Evolutionary conservation across 2,329 filamentous ascomycete species (phyloP), one percentile per base, ranked within the genome.

Genomic region (Exophiala viscosa): DNA sequence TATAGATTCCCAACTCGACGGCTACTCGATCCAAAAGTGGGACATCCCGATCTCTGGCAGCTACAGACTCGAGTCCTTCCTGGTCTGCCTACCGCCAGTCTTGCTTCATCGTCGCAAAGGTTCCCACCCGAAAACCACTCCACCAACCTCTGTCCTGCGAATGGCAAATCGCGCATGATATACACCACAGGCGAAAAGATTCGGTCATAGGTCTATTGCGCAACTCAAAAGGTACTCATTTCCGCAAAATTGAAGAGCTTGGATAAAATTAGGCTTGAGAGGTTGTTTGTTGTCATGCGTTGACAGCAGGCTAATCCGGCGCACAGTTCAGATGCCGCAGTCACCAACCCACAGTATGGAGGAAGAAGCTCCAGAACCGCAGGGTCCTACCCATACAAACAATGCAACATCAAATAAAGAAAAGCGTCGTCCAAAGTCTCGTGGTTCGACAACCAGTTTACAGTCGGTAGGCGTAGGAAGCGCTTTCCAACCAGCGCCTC

Each of bases 391-490:
- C 39, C 49, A 49, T 53, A 39, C 49, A 51, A 55, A 53, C 46
- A 54, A 52, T 45, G 41, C 50, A 33, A 43, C 34, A 32, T 52
- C 54, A 44, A 45, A 43, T 47, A 54, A 52, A 57, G 58, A 58
- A 50, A 58, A 52, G 60, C 70, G 69, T 45, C 71, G 70, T 46
- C 70, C 73, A 45, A 66, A 73, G 49, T 76, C 73, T 32, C 66
- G 73, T 65, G 73, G 71, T 32, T 75, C 73, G 41, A 75, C 73
- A 8, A 69, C 72, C 32, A 76, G 73, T 57, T 70, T 75, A 44
- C 73, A 75, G 56, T 76, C 73, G n/a, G 73, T 67, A 54, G 61
- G 57, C 32, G 59, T 61, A 15, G 60, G 59, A 42, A 58, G 52
- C 50, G 54, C 57, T 20, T 62, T 62, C 45, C 60, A 60, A 43